A percentile compares a stretch with the other conserved stretches of the same genome.
Conservation (phyloP, 1,139 yeast species). For the Suhomyces bribrorum region DNA sequence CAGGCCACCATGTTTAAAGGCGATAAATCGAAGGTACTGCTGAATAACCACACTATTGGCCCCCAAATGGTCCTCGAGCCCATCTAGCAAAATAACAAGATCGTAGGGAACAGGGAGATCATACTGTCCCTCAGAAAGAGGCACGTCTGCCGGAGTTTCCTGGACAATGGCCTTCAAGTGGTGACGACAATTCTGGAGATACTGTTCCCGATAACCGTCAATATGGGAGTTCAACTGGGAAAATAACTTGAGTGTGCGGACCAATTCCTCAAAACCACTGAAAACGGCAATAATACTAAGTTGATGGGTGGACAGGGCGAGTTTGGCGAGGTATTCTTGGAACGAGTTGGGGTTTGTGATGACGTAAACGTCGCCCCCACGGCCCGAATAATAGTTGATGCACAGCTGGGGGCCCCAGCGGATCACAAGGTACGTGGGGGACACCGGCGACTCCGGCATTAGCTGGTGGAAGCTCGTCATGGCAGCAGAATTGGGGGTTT, state of each 20-base stretch:
- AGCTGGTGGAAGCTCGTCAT: neutral
- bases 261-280: conserved; percentile 15
- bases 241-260: conserved; percentile 17
- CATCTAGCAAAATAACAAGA: conserved; percentile 21
- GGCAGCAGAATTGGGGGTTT: no score
- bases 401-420: conserved; percentile 10
- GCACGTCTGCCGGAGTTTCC: conserved; percentile 1
- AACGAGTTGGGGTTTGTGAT: conserved; percentile 24
- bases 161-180: conserved; percentile 10
- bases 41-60: conserved; percentile 38
- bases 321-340: conserved; percentile 18
- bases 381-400: conserved; percentile 1
- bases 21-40: conserved; percentile 53
- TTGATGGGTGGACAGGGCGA: conserved; percentile 14
- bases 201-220: conserved; percentile 1
- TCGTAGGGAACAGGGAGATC: conserved; percentile 24
- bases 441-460: conserved; percentile 1
- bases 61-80: conserved; percentile 21
- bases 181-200: conserved; percentile 1
- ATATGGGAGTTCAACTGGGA: conserved; percentile 6
- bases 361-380: conserved; percentile 22
- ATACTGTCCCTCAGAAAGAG: conserved; percentile 18
- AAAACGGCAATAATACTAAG: conserved; percentile 19
- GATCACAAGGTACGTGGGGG: conserved; percentile 1
- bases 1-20: conserved; percentile 45